Evolutionary conservation across 2,329 filamentous ascomycete species (phyloP), one percentile per base, ranked within the genome.

Genomic region (Thielaviopsis populi): DNA sequence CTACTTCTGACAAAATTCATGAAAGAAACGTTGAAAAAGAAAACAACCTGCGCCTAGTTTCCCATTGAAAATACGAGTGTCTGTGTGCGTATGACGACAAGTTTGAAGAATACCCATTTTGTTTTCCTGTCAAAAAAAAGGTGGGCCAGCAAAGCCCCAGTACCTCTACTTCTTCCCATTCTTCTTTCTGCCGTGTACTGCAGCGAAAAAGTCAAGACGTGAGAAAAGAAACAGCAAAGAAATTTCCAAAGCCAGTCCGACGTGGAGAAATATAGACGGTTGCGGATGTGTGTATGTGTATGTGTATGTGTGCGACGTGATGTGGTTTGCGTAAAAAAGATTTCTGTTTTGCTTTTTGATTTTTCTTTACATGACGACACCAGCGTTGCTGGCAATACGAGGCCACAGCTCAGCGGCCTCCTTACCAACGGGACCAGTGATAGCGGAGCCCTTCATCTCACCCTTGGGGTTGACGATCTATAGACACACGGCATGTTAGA

Each of bases 381-480:
- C 94, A 68, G 92, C 96, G 89, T 99, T 99, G 85, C 86, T 91
- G 79, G 94, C 94, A 80, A 97, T 97, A 96, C 92, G 92, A 77
- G 94, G 94, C 94, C 94, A 99, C 74, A 99, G 85, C 83, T 99
- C 94, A 78, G 94, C 94, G 77, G 94, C 94, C 83, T 99, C 94
- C 88, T 99, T 99, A 79, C 92, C 94, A 76, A 99, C 92, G 73
- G 94, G 94, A 73, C 94, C 94, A 73, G 94, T 99, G 78, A 99
- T 99, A 78, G 94, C 94, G 70, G 91, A 96, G 76, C 94, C 94
- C 88, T 99, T 99, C 94, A 99, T 99, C 83, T 99, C 94, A 82
- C 94, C 94, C 89, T 99, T 99, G 80, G 92, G 91, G 85, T 99
- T 99, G 84, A 99, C 94, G 75, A 99, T 99, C 89, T 94, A 74